Conservation (phyloP, 441 rosid genomes). For the Manihot esculenta region DNA sequence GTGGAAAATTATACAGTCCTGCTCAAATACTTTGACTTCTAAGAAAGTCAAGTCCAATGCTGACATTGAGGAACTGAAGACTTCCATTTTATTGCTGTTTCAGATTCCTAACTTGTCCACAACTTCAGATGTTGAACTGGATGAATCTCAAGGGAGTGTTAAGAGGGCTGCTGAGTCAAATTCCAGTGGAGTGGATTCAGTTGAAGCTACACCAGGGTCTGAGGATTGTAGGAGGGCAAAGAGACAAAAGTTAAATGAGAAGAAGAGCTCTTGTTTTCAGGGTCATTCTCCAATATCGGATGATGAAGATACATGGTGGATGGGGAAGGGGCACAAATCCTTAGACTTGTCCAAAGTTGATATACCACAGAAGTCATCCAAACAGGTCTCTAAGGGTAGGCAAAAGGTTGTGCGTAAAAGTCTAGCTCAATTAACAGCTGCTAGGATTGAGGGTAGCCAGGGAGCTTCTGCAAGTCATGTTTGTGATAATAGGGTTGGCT, state of each 20-base stretch:
- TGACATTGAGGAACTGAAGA: conserved; percentile 61
- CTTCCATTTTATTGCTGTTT: conserved; percentile 67
- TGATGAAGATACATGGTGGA: conserved; percentile 99
- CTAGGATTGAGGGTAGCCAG: conserved; percentile 98
- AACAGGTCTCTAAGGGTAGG: conserved; percentile 82
- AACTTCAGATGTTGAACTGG: conserved; percentile 45
- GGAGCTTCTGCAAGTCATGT: conserved; percentile 99
- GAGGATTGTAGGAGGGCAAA: conserved; percentile 91
- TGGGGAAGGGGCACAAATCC: conserved; percentile 65
- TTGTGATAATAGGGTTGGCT: conserved; percentile 73
- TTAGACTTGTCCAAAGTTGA: conserved; percentile 67
- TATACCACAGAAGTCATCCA: conserved; percentile 56
- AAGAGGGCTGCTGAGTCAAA: conserved; percentile 62
- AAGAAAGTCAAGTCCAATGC: conserved; percentile 48
- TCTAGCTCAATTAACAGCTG: conserved; percentile 91
- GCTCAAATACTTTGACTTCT: conserved; percentile 29
- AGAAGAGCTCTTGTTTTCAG: conserved; percentile 61
- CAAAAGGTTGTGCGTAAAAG: conserved; percentile 86
- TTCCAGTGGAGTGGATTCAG: conserved; percentile 53
- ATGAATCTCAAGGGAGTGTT: conserved; percentile 73
- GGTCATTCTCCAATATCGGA: conserved; percentile 76
- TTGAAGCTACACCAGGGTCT: conserved; percentile 76
- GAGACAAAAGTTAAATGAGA: conserved; percentile 73
- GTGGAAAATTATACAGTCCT: conserved; percentile 41
- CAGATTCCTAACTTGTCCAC: conserved; percentile 63